Conservation (phyloP, 257 asterid genomes). For the Galeopsis tetrahit region DNA sequence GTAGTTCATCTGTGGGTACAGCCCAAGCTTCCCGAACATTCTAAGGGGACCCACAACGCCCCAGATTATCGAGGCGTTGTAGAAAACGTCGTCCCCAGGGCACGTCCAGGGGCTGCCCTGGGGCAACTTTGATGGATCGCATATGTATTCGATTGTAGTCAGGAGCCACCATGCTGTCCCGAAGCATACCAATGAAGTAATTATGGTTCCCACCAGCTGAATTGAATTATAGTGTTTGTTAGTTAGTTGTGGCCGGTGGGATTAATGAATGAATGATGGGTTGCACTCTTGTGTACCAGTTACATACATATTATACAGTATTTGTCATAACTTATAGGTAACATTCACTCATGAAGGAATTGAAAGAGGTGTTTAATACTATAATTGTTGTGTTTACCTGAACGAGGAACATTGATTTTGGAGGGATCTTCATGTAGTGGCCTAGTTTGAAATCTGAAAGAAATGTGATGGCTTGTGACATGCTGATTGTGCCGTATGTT, state of each 20-base stretch:
- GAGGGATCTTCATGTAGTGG: conserved; percentile 82
- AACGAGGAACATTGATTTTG: conserved; percentile 73
- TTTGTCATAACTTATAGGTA: too few species aligned
- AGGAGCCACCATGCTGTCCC: conserved; percentile 87
- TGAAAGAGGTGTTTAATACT: too few species aligned
- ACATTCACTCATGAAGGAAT: neutral
- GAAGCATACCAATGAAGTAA: conserved; percentile 58
- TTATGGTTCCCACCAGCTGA: conserved; percentile 66
- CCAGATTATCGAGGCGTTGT: conserved; percentile 86
- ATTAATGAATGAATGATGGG: neutral
- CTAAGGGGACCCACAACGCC: conserved; percentile 75
- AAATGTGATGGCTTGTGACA: conserved; percentile 61
- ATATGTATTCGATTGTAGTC: conserved; percentile 50
- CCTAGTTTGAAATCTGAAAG: conserved; percentile 79
- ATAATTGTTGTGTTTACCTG: conserved; percentile 43
- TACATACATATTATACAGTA: too few species aligned
- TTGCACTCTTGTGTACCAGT: too few species aligned
- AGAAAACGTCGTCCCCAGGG: conserved; percentile 77
- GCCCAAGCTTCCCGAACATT: conserved; percentile 74
- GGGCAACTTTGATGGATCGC: conserved; percentile 50
- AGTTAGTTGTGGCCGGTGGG: neutral
- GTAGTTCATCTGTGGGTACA: conserved; percentile 61
- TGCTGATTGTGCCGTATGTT: conserved; percentile 64
- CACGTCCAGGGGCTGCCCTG: conserved; percentile 86
- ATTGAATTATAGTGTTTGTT: conserved; percentile 25